A percentile compares a stretch with the other conserved stretches of the same genome.
Conservation (phyloP, 2,329 filamentous ascomycete genomes). For the Ustilaginoidea virens region DNA sequence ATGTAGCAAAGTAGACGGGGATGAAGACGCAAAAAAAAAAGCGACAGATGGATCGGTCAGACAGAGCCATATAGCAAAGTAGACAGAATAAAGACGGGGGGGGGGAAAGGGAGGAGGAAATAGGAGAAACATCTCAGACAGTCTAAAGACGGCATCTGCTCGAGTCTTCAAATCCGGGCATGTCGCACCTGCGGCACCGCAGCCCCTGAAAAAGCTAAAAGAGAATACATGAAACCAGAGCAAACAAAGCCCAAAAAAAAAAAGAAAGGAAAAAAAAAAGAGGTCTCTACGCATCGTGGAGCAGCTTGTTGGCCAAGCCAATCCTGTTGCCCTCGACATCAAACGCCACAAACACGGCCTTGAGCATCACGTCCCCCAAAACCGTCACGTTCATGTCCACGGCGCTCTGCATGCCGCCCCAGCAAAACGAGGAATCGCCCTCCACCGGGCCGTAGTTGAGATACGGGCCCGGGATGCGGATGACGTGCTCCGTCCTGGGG, state of each 20-base stretch:
- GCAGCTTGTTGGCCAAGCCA: slow-evolving; percentile 29
- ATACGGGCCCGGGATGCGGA: slow-evolving; percentile 37
- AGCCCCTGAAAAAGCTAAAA: slow-evolving; percentile 6
- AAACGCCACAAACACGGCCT: slow-evolving; percentile 61
- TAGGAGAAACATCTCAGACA: too few species aligned
- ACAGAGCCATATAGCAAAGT: too few species aligned
- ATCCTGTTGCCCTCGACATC: slow-evolving; percentile 29
- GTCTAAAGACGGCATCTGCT: too few species aligned
- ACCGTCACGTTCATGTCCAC: slow-evolving; percentile 39
- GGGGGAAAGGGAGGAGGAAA: too few species aligned
- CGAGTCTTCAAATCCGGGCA: too few species aligned
- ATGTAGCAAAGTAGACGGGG: too few species aligned
- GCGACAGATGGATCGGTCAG: too few species aligned
- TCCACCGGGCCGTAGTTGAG: slow-evolving; percentile 38
- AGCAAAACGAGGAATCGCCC: slow-evolving; percentile 42
- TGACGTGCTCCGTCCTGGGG: slow-evolving; percentile 30
- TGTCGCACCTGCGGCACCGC: slow-evolving; percentile 3
- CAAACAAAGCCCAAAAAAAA: background rate
- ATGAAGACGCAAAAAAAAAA: too few species aligned
- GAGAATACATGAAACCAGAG: slow-evolving; percentile 3
- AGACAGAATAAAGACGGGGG: too few species aligned
- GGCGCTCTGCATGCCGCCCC: slow-evolving; percentile 56
- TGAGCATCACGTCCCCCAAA: slow-evolving; percentile 66
- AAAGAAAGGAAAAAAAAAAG: slow-evolving; percentile 4
- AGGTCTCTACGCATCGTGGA: background rate